Conservation (phyloP, 768 basidiomycete genomes). For the Chalciporus pseudorubinellus region DNA sequence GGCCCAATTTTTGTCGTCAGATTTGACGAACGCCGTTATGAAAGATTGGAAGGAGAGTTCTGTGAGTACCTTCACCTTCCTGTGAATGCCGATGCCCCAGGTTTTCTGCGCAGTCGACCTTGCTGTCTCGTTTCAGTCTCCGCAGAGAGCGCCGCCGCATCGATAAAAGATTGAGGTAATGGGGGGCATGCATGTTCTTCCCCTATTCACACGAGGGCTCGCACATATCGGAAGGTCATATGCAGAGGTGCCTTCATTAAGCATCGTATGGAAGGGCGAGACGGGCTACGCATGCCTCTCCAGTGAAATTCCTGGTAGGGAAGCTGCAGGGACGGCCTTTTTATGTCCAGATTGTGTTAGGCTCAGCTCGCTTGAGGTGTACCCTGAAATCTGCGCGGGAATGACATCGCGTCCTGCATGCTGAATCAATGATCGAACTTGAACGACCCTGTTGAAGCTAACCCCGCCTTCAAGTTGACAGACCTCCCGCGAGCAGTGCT, state of each 20-base stretch:
- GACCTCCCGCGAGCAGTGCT: too few species aligned
- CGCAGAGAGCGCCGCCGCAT: slow-evolving; percentile 17
- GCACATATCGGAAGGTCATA: not conserved
- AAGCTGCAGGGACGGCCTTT: not conserved
- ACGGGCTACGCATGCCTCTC: not conserved
- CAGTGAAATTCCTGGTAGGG: not conserved
- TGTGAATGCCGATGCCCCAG: not conserved
- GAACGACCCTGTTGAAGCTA: slow-evolving; percentile 9
- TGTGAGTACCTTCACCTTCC: not conserved
- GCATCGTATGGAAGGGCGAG: slow-evolving; percentile 1
- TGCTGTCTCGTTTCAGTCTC: not conserved
- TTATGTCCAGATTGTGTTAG: slow-evolving; percentile 16
- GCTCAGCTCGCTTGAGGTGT: not conserved
- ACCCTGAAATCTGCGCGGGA: not conserved
- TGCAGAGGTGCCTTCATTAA: slow-evolving; percentile 19
- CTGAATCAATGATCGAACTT: not conserved
- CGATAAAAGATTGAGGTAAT: not conserved
- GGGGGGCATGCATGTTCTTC: slow-evolving; percentile 1
- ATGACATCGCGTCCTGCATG: not conserved
- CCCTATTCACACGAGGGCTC: slow-evolving; percentile 23
- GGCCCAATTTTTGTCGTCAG: not conserved
- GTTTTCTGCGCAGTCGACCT: not conserved
- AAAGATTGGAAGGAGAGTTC: not conserved
- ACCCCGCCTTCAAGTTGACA: too few species aligned
- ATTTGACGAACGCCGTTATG: too few species aligned